Conservation (phyloP, 371 early-diverging fungal species). For the Parasitella parasitica region DNA sequence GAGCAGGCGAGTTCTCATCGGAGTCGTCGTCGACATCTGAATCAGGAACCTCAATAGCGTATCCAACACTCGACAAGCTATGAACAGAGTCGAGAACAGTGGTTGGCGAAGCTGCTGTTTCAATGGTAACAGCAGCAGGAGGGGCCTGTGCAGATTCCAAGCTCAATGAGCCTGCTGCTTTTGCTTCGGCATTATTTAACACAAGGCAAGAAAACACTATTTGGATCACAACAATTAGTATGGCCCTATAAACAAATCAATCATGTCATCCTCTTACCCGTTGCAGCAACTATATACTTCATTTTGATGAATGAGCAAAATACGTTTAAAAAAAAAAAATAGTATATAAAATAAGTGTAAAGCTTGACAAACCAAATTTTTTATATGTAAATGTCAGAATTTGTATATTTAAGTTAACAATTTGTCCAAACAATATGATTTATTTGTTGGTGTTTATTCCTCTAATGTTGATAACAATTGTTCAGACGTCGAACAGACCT, state of each 20-base stretch:
- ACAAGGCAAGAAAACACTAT: not conserved
- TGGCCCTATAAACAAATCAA: too few relatives aligned
- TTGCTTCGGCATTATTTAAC: not conserved
- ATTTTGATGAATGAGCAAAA: not conserved
- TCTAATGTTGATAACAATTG: not conserved
- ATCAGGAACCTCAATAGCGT: not conserved
- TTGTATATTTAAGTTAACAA: not conserved
- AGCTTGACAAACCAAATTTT: not conserved
- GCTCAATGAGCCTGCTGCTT: not conserved
- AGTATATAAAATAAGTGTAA: not conserved
- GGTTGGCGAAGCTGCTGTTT: not conserved
- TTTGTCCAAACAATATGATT: not conserved
- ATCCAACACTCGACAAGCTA: not conserved
- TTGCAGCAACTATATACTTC: not conserved
- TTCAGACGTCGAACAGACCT: not conserved
- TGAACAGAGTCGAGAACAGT: not conserved
- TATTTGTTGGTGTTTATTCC: slow-evolving; percentile 1
- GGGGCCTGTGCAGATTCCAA: not conserved
- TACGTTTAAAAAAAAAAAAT: not conserved
- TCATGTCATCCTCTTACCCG: not conserved
- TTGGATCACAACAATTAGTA: not conserved
- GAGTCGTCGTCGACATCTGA: not conserved
- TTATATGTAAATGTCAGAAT: not conserved
- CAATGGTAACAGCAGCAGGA: not conserved
- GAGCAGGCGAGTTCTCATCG: not conserved